A percentile compares a stretch with the other conserved stretches of the same genome.
These are phyloP conservation scores for Arthroderma sp. DNA, from an alignment of 2,329 filamentous ascomycete species.

Conservation along the genomic window DNA sequence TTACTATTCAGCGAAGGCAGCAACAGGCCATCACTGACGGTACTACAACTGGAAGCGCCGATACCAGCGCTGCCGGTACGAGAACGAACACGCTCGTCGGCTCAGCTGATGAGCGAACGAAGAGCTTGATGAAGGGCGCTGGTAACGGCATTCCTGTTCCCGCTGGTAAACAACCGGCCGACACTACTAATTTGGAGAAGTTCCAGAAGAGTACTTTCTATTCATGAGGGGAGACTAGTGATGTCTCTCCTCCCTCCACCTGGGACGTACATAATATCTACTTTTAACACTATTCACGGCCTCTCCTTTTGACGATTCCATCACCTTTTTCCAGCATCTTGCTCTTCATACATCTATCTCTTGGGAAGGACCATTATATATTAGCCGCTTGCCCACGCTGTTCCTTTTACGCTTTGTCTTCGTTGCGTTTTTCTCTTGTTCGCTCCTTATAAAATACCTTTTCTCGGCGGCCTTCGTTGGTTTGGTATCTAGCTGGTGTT, in stretches of 20 bases:
- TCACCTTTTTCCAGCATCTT: no score
- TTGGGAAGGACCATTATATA: no score
- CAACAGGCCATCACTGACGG: conserved; percentile 30
- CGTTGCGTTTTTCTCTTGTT: no score
- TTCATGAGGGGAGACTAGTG: background rate
- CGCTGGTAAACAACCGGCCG: background rate
- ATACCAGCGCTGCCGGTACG: background rate
- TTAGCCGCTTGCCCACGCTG: no score
- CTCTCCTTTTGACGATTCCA: no score
- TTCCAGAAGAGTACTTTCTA: conserved; percentile 3
- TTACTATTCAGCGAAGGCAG: conserved; percentile 50
- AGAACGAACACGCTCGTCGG: conserved; percentile 1
- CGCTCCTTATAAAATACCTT: no score
- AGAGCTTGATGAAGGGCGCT: conserved; percentile 1
- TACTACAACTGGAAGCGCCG: background rate
- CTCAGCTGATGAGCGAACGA: background rate
- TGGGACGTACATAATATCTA: no score
- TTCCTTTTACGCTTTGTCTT: no score
- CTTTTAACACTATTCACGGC: no score
- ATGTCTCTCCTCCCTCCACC: background rate
- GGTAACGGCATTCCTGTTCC: background rate
- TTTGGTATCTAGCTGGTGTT: no score
- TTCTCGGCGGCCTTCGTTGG: no score
- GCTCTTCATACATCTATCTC: no score
- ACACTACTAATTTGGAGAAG: conserved; percentile 1